Conservation (phyloP, 2,329 filamentous ascomycete genomes). For the Fusarium miscanthi region DNA sequence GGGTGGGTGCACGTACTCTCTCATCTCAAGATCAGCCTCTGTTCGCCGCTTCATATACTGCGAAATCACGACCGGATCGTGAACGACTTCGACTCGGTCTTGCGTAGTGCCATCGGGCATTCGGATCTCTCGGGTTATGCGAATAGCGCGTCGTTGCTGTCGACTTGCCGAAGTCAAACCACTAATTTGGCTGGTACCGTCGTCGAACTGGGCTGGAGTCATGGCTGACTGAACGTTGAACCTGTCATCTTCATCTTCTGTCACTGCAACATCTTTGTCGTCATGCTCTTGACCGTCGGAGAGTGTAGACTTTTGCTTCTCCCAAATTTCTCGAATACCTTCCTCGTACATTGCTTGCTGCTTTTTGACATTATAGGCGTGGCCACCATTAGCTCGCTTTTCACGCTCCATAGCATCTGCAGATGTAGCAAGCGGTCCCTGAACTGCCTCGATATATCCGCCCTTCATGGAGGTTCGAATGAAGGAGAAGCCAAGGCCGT, state of each 20-base stretch:
- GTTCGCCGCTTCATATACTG: slow-evolving; percentile 86
- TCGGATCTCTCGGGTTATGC: slow-evolving; percentile 75
- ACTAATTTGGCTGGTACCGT: slow-evolving; percentile 83
- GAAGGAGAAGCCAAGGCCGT: slow-evolving; percentile 95
- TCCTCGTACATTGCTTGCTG: slow-evolving; percentile 94
- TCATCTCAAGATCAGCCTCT: slow-evolving; percentile 75
- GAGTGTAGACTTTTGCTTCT: slow-evolving; percentile 83
- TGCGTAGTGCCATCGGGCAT: slow-evolving; percentile 63
- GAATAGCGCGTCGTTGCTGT: slow-evolving; percentile 72
- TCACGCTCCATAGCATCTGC: slow-evolving; percentile 90
- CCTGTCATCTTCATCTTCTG: slow-evolving; percentile 71
- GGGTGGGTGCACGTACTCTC: slow-evolving; percentile 69
- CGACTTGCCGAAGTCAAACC: slow-evolving; percentile 74
- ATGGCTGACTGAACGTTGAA: slow-evolving; percentile 79
- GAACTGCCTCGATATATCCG: slow-evolving; percentile 86
- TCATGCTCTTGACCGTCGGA: slow-evolving; percentile 77
- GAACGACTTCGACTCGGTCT: slow-evolving; percentile 74
- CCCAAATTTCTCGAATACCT: slow-evolving; percentile 92
- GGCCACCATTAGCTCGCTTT: slow-evolving; percentile 88
- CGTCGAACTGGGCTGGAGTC: slow-evolving; percentile 76
- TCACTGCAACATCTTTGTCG: slow-evolving; percentile 68
- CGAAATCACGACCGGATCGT: slow-evolving; percentile 86
- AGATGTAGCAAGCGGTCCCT: slow-evolving; percentile 71
- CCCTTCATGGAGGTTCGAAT: slow-evolving; percentile 99
- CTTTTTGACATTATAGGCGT: slow-evolving; percentile 96